These are phyloP conservation scores for Penicillium thymicola DNA, from an alignment of 2,329 filamentous ascomycete genomes.

Conservation along the genomic window DNA sequence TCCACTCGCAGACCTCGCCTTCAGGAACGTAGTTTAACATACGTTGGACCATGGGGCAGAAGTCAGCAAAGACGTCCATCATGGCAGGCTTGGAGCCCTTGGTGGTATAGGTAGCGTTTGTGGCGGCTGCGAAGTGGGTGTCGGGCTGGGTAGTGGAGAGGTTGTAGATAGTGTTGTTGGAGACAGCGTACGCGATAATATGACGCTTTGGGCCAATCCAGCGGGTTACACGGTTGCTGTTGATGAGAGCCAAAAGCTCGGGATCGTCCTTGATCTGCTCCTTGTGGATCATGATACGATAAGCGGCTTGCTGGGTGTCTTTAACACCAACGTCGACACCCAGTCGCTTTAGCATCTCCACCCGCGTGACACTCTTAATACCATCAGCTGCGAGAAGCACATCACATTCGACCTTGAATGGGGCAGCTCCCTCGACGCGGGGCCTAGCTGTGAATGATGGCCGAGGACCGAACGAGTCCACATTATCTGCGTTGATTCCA, in stretches of 20 bases:
- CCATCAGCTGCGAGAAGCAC: conserved; percentile 55
- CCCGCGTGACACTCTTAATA: conserved; percentile 50
- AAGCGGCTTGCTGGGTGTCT: conserved; percentile 53
- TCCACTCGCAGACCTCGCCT: conserved; percentile 67
- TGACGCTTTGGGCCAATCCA: conserved; percentile 67
- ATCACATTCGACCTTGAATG: conserved; percentile 52
- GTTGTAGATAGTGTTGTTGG: conserved; percentile 64
- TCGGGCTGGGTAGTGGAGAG: conserved; percentile 62
- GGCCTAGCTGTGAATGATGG: conserved; percentile 60
- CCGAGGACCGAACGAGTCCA: conserved; percentile 59
- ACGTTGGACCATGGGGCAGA: conserved; percentile 58
- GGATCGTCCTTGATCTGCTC: conserved; percentile 47
- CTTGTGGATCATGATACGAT: conserved; percentile 52
- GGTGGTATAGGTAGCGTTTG: conserved; percentile 61
- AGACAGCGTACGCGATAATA: conserved; percentile 65
- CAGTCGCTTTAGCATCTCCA: conserved; percentile 41
- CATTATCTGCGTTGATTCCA: conserved; percentile 52
- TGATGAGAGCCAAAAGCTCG: conserved; percentile 55
- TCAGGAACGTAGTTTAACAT: conserved; percentile 61
- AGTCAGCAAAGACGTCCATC: conserved; percentile 58
- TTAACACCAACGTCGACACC: conserved; percentile 41
- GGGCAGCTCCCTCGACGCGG: conserved; percentile 47
- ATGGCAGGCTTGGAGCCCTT: conserved; percentile 60
- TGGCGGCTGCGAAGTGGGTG: conserved; percentile 56
- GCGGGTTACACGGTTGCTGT: conserved; percentile 56